phyloP scores from a whole-genome alignment of 768 basidiomycete species.

The Lentinus brumalis region DNA sequence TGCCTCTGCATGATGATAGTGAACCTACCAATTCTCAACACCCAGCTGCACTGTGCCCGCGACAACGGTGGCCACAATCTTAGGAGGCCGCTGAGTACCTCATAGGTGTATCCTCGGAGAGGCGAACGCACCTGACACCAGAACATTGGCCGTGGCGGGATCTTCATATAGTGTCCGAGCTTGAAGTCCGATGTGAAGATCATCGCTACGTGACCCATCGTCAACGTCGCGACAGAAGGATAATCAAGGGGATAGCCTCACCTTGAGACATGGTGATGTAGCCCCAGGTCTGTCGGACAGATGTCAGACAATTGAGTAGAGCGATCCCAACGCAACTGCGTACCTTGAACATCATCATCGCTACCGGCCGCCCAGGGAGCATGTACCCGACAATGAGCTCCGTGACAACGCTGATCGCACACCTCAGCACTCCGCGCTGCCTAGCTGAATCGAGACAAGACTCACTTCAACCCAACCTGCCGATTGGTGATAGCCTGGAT shows the following conservation, averaged over 20 bases:
- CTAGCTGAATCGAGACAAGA: conserved; percentile 27
- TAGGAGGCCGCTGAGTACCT: not conserved
- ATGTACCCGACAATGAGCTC: conserved; percentile 68
- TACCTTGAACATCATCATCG: conserved; percentile 66
- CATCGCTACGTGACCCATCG: conserved; percentile 40
- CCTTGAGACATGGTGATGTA: conserved; percentile 60
- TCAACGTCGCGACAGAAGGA: no score
- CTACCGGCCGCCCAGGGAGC: conserved; percentile 63
- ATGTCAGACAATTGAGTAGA: not conserved
- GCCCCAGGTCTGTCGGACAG: conserved; percentile 48
- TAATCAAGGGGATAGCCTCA: not conserved
- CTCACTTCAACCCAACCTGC: conserved; percentile 58
- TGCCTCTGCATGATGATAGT: not conserved
- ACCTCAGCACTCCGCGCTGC: conserved; percentile 16
- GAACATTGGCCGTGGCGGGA: conserved; percentile 47
- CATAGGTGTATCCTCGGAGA: not conserved
- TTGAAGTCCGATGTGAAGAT: conserved; percentile 74
- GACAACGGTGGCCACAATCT: conserved; percentile 47
- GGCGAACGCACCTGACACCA: conserved; percentile 47
- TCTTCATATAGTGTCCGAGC: conserved; percentile 73
- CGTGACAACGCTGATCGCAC: conserved; percentile 55
- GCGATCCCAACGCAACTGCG: not conserved
- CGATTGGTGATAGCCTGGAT: conserved; percentile 81
- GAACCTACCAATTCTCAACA: conserved; percentile 50
- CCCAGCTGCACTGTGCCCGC: conserved; percentile 69